Evolutionary conservation across 176 grass and related monocot genomes (phyloP).

Genomic region (Zizania latifolia): DNA sequence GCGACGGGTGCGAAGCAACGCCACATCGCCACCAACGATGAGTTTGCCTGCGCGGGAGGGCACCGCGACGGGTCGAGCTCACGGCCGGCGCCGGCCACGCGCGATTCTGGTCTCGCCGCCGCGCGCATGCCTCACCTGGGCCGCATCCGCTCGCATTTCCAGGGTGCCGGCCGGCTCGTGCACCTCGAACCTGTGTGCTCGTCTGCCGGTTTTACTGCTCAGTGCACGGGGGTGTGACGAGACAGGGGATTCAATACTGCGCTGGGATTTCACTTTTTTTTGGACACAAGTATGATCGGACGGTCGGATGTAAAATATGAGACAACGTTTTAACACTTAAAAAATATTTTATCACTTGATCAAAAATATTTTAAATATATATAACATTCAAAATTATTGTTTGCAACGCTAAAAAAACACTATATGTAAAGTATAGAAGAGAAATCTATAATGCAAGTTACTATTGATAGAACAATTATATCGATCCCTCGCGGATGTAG

Average conservation of each 20-base stretch:
- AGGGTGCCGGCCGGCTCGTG: neutral
- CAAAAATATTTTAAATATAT: no score
- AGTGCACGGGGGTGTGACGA: neutral
- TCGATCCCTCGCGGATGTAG: no score
- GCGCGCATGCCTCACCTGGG: neutral
- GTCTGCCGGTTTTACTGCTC: neutral
- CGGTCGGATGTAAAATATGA: no score
- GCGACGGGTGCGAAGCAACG: neutral
- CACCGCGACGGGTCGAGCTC: neutral
- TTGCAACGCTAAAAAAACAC: no score
- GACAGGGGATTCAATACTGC: neutral
- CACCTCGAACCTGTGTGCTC: neutral
- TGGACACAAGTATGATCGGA: no score
- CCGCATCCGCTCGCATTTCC: neutral
- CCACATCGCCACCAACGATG: neutral
- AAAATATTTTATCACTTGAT: no score
- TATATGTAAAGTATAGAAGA: no score
- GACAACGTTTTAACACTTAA: no score
- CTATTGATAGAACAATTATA: no score
- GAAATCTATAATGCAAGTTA: no score
- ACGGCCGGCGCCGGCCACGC: neutral
- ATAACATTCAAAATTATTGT: no score
- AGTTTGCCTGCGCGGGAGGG: slow-evolving; percentile 19
- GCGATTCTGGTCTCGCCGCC: no score
- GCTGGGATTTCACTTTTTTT: neutral